Percentiles rank a stretch among this genome's conserved stretches.
These are phyloP conservation scores for Rhodotorula sp. DNA, from an alignment of 1,284 basidiomycete genomes.

Conservation along the genomic window DNA sequence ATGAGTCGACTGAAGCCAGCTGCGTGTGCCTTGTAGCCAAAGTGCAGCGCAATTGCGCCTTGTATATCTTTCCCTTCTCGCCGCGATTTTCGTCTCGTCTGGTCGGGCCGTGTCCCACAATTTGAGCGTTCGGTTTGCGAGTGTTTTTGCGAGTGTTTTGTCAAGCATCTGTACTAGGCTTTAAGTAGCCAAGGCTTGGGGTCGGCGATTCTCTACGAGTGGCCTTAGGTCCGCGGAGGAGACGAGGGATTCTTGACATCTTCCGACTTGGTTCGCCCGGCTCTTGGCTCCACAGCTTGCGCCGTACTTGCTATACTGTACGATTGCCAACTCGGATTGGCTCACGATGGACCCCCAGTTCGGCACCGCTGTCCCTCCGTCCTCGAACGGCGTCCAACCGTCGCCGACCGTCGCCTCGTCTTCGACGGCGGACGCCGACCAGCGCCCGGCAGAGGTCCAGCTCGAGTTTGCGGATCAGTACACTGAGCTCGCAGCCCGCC, in stretches of 20 bases:
- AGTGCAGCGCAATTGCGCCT: too few species aligned
- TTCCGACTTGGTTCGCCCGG: background rate
- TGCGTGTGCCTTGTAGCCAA: background rate
- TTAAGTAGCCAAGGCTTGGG: too few species aligned
- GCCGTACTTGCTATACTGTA: background rate
- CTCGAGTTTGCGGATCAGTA: constrained; percentile 2
- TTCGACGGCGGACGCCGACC: background rate
- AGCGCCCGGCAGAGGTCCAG: background rate
- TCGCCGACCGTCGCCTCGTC: background rate
- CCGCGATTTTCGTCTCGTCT: too few species aligned
- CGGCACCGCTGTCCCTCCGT: background rate
- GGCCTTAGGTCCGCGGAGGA: too few species aligned
- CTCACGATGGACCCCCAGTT: constrained; percentile 1
- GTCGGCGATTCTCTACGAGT: too few species aligned
- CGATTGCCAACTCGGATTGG: too few species aligned
- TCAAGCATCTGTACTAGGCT: background rate
- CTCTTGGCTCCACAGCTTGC: background rate
- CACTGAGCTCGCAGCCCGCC: constrained; percentile 4
- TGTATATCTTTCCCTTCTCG: too few species aligned
- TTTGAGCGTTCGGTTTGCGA: background rate
- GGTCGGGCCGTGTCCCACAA: too few species aligned
- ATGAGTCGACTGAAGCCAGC: too few species aligned
- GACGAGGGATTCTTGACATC: too few species aligned
- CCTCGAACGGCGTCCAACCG: background rate
- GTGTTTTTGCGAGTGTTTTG: background rate